Evolutionary conservation across 208 protist genomes (phyloP), one percentile per base, ranked within the genome.

Genomic region (Novymonas esmeraldas): DNA sequence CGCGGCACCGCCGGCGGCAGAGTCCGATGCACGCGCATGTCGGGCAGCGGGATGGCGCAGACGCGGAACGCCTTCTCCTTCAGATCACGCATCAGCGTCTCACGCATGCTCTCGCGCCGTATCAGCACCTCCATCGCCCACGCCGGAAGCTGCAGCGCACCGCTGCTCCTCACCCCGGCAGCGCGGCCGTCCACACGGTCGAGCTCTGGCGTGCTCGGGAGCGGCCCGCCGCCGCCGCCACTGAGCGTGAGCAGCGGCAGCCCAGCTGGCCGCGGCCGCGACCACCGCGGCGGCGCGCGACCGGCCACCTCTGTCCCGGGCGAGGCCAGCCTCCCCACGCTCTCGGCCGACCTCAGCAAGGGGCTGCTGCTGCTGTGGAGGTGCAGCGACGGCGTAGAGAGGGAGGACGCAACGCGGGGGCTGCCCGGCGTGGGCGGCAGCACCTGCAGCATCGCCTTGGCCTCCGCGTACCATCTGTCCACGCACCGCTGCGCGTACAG

Each of bases 21-120:
- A 24, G 81, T 44, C 44, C 84, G 76, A 59, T 88, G 91, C 29
- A 93, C 79, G 9, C 90, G 90, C 48, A 55, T 69, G 63, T 93
- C 90, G 0, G 90, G 87, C 20, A 96, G 65, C 22, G 81, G 76
- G 31, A 95, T 79, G 50, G 61, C 50, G 55, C 78, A 82, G 38
- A 85, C 69, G 42, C 64, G 64, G 24, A 85, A 80, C 26, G 74
- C 72, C 52, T 61, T 57, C 50, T 85, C 79, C 64, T 85, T 81
- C 26, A 87, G 41, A 28, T 82, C 74, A 18, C 70, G 63, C 66
- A 87, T 67, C 13, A 87, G 73, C n/a, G 76, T 80, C 67, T 83
- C 76, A 6, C 81, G 77, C 78, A 87, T 83, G 51, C 72, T 76
- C 67, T 86, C 81, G 5, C 81, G 76, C 1, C 76, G 73, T 7